These are phyloP conservation scores for Alternaria atra DNA, from an alignment of 2,329 filamentous ascomycete genomes.

Conservation along the genomic window DNA sequence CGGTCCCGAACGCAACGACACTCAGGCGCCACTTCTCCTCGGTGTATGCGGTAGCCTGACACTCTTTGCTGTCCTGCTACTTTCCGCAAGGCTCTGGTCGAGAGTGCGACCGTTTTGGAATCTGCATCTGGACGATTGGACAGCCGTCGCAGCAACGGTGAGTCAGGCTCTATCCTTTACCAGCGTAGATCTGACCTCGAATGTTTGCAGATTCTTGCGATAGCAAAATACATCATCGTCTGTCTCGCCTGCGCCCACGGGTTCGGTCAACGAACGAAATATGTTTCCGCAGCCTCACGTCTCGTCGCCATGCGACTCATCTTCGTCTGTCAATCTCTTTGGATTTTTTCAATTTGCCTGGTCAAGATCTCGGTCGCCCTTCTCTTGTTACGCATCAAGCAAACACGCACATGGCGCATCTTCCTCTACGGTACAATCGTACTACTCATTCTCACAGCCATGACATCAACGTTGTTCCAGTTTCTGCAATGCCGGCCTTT, in stretches of 20 bases:
- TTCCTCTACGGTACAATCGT: slow-evolving; percentile 31
- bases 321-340: slow-evolving; percentile 38
- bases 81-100: slow-evolving; percentile 34
- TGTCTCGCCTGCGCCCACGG: slow-evolving; percentile 29
- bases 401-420: slow-evolving; percentile 26
- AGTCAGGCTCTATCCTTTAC: neutral
- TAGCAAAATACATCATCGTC: slow-evolving; percentile 30
- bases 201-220: slow-evolving; percentile 27
- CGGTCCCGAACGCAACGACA: slow-evolving; percentile 15
- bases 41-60: slow-evolving; percentile 30
- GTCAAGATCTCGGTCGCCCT: slow-evolving; percentile 36
- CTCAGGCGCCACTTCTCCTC: slow-evolving; percentile 33
- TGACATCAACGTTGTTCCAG: slow-evolving; percentile 32
- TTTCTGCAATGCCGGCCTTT: slow-evolving; percentile 41
- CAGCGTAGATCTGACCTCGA: neutral
- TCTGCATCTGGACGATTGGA: slow-evolving; percentile 35
- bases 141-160: slow-evolving; percentile 30
- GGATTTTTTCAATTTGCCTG: slow-evolving; percentile 39
- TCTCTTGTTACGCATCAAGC: slow-evolving; percentile 36
- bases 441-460: slow-evolving; percentile 25
- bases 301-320: slow-evolving; percentile 27
- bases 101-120: slow-evolving; percentile 16
- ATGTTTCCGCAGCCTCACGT: slow-evolving; percentile 28
- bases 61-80: slow-evolving; percentile 25
- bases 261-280: slow-evolving; percentile 32